These are phyloP conservation scores for Clavulina sp. DNA, from an alignment of 768 basidiomycete genomes.

Conservation along the genomic window DNA sequence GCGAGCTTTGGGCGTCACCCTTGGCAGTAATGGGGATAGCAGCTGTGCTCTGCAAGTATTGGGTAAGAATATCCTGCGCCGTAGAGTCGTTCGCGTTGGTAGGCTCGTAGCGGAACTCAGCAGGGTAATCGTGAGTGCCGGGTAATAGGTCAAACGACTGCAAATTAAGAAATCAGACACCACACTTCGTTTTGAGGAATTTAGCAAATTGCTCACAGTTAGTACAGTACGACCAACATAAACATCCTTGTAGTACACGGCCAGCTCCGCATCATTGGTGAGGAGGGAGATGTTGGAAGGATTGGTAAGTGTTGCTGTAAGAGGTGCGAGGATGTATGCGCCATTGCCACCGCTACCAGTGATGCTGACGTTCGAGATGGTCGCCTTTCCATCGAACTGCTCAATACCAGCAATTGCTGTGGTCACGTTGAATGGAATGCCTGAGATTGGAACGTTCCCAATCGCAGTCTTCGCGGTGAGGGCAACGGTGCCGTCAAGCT, in stretches of 20 bases:
- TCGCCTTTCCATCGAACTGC: constrained; percentile 35
- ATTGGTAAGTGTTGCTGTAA: constrained; percentile 41
- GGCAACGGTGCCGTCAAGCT: not conserved
- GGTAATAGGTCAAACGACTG: constrained; percentile 42
- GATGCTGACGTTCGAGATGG: constrained; percentile 38
- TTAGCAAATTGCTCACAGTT: not conserved
- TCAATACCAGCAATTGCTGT: constrained; percentile 45
- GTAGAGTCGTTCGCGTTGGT: constrained; percentile 45
- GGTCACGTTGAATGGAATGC: constrained; percentile 42
- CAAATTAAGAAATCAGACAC: constrained; percentile 1
- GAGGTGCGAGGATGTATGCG: constrained; percentile 40
- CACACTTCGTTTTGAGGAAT: not conserved
- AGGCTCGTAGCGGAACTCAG: constrained; percentile 55
- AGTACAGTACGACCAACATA: constrained; percentile 4
- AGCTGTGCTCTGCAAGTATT: constrained; percentile 38
- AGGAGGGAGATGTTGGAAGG: constrained; percentile 50
- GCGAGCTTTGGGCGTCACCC: constrained; percentile 42
- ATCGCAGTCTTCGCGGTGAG: constrained; percentile 21
- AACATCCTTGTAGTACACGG: constrained; percentile 37
- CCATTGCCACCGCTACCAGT: constrained; percentile 46
- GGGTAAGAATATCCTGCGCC: constrained; percentile 28
- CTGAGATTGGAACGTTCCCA: constrained; percentile 46
- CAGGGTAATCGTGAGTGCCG: constrained; percentile 32
- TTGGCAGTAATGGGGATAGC: constrained; percentile 34
- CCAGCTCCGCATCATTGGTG: constrained; percentile 39